phyloP scores from a whole-genome alignment of 2,329 filamentous ascomycete species.

The Penicillium sp. region DNA sequence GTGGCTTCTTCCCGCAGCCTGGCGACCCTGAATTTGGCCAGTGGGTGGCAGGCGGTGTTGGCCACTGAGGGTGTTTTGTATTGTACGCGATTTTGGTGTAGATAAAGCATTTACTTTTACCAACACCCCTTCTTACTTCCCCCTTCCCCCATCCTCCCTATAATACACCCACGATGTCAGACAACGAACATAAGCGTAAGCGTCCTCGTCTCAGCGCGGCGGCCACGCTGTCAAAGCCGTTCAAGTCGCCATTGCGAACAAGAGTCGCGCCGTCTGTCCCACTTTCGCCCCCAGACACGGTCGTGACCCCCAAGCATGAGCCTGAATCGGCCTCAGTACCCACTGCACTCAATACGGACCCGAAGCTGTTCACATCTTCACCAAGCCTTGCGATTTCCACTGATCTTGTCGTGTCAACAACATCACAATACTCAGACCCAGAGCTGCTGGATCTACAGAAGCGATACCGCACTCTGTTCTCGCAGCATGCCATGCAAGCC shows the following conservation, averaged over 20 bases:
- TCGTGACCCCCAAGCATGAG: background rate
- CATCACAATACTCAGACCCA: constrained; percentile 19
- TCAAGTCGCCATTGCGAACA: constrained; percentile 63
- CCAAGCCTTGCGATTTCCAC: constrained; percentile 4
- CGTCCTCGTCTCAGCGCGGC: constrained; percentile 59
- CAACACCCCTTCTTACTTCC: background rate
- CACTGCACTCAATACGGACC: background rate
- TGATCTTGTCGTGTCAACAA: constrained; percentile 10
- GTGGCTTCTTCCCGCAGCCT: constrained; percentile 61
- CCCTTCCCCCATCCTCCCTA: too few relatives aligned
- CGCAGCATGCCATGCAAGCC: constrained; percentile 30
- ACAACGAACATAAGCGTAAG: constrained; percentile 44
- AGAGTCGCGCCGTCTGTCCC: constrained; percentile 8
- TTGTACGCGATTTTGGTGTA: constrained; percentile 14
- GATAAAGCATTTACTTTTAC: constrained; percentile 8
- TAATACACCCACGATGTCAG: constrained; percentile 22
- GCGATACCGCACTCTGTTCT: constrained; percentile 32
- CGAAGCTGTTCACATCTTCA: constrained; percentile 6
- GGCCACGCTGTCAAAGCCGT: constrained; percentile 62
- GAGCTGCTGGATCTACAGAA: constrained; percentile 35
- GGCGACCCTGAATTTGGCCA: constrained; percentile 64
- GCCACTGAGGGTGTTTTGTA: constrained; percentile 35
- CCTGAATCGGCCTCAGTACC: background rate
- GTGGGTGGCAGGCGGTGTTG: constrained; percentile 65
- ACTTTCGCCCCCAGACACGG: constrained; percentile 4